Conservation (phyloP, 805 yeast species). For the Cyberlindnera xishuangbannaensis region DNA sequence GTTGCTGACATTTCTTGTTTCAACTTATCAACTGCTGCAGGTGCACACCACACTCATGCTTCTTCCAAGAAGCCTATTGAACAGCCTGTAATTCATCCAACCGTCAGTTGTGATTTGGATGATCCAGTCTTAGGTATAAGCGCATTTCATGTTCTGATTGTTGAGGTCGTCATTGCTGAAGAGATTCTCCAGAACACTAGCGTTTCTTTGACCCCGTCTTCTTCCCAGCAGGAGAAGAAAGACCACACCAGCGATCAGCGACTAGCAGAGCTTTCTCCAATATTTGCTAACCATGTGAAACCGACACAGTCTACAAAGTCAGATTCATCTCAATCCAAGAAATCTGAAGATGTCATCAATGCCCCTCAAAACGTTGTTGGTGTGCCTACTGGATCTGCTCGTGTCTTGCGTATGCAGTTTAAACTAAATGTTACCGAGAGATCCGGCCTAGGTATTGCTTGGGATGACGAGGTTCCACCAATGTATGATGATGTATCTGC, state of each 20-base stretch:
- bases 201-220: conserved; percentile 28
- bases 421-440: conserved; percentile 78
- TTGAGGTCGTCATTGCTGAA: conserved; percentile 93
- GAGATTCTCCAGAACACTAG: conserved; percentile 51
- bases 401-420: conserved; percentile 93
- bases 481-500: conserved; percentile 81
- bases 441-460: conserved; percentile 91
- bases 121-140: conserved; percentile 76
- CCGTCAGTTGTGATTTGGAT: conserved; percentile 71
- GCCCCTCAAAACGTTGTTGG: conserved; percentile 46
- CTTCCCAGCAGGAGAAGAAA: conserved; percentile 22
- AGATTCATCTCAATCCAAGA: conserved; percentile 19
- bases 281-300: conserved; percentile 33
- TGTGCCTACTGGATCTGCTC: conserved; percentile 89
- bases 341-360: conserved; percentile 14
- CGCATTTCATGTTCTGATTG: conserved; percentile 69
- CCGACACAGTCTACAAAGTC: conserved; percentile 12
- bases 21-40: conserved; percentile 49
- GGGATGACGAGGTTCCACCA: conserved; percentile 99
- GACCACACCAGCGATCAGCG: conserved; percentile 28
- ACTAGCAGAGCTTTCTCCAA: conserved; percentile 39
- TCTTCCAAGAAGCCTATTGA: conserved; percentile 36
- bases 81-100: conserved; percentile 28
- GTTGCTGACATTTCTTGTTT: conserved; percentile 64
- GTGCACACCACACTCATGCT: conserved; percentile 38